Conservation (phyloP, 495 filamentous ascomycete genomes). For the Daldinia decipiens region DNA sequence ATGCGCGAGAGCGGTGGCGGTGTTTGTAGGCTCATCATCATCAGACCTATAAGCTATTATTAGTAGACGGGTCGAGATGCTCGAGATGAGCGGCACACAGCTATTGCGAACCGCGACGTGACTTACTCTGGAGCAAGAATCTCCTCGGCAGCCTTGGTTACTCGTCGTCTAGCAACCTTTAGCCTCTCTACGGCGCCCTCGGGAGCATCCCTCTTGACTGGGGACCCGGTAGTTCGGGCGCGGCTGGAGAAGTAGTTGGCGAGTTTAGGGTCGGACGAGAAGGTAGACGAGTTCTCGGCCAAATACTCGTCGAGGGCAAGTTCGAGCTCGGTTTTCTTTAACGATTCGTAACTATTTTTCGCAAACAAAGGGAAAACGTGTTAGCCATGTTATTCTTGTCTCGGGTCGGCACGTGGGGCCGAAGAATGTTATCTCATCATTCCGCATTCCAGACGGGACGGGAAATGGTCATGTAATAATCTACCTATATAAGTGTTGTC, state of each 20-base stretch:
- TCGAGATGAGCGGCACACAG: not conserved
- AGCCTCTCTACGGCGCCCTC: constrained; percentile 50
- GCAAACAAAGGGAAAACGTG: constrained; percentile 38
- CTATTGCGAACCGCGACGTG: constrained; percentile 21
- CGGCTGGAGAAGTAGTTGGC: constrained; percentile 79
- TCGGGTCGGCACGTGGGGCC: constrained; percentile 15
- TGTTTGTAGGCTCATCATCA: constrained; percentile 47
- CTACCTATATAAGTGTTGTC: not conserved
- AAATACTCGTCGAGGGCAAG: constrained; percentile 79
- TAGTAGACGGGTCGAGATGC: constrained; percentile 25
- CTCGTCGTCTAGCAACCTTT: constrained; percentile 57
- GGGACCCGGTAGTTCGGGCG: constrained; percentile 67
- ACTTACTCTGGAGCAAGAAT: constrained; percentile 55
- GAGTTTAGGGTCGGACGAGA: constrained; percentile 70
- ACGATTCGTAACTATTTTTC: constrained; percentile 69
- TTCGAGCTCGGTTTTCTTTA: constrained; percentile 87
- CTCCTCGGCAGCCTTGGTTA: constrained; percentile 62
- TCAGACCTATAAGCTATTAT: constrained; percentile 41
- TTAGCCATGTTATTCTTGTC: constrained; percentile 44
- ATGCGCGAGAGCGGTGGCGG: constrained; percentile 61
- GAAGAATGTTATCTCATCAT: not conserved
- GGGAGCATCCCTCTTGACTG: constrained; percentile 75
- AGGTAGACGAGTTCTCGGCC: constrained; percentile 68
- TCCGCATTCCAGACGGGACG: constrained; percentile 14
- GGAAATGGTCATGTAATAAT: constrained; percentile 36